These are phyloP conservation scores for Capronia coronata DNA, from an alignment of 2,329 filamentous ascomycete species.

Conservation along the genomic window DNA sequence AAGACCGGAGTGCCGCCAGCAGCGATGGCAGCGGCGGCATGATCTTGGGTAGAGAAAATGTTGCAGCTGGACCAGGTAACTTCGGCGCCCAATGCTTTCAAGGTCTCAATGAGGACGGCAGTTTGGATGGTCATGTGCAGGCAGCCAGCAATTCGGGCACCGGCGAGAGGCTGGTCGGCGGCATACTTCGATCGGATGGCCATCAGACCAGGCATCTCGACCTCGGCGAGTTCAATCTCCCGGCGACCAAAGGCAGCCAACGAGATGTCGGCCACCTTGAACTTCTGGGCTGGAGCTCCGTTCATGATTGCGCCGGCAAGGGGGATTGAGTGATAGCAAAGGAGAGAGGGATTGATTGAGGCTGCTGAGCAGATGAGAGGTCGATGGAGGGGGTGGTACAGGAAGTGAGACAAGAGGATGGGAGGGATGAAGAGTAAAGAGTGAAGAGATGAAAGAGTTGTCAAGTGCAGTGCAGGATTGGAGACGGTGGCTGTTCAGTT, in stretches of 20 bases:
- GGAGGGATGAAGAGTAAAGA: not conserved
- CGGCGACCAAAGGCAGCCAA: conserved; percentile 97
- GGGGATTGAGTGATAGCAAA: not conserved
- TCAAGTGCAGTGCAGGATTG: too few species aligned
- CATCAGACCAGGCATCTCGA: conserved; percentile 98
- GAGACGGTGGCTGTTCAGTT: not conserved
- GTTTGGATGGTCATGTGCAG: conserved; percentile 99
- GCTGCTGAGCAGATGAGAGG: too few species aligned
- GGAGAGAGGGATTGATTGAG: not conserved
- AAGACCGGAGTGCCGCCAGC: conserved; percentile 85
- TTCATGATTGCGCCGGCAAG: conserved; percentile 39
- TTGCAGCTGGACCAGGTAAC: conserved; percentile 99
- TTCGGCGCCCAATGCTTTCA: conserved; percentile 89
- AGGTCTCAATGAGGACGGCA: conserved; percentile 97
- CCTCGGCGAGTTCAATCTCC: conserved; percentile 96
- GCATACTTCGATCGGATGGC: conserved; percentile 88
- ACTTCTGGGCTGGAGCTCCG: conserved; percentile 75
- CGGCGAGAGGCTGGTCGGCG: conserved; percentile 83
- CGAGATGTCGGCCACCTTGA: conserved; percentile 98
- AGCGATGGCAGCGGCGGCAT: conserved; percentile 95
- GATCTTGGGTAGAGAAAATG: conserved; percentile 99
- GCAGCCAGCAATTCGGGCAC: conserved; percentile 94
- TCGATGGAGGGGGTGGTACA: too few species aligned
- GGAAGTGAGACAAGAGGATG: not conserved
- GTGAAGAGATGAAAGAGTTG: too few species aligned